A percentile compares a stretch with the other conserved stretches of the same genome.
Evolutionary conservation across 164 flowering plant genomes (phyloP).

Genomic region (Aristolochia contorta): DNA sequence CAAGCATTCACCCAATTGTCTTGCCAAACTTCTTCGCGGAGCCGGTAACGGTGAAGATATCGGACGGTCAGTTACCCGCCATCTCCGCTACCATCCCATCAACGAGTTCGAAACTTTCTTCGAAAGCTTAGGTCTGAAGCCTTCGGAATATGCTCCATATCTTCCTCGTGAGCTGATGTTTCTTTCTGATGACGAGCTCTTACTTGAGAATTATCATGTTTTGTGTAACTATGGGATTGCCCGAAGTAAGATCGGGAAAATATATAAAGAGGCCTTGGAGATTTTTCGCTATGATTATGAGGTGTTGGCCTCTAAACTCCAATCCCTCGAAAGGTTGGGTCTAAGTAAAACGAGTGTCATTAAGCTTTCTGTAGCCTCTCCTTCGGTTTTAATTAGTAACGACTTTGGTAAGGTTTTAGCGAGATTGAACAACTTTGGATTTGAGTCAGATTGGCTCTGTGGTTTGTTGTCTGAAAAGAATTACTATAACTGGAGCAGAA

Average conservation of each 20-base stretch:
- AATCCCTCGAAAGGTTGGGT: conserved; percentile 26
- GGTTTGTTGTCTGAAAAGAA: conserved; percentile 22
- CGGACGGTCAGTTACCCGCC: conserved; percentile 31
- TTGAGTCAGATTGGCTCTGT: conserved; percentile 34
- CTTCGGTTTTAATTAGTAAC: conserved; percentile 38
- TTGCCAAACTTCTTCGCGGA: conserved; percentile 29
- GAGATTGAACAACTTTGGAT: conserved; percentile 31
- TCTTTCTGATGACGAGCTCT: conserved; percentile 42
- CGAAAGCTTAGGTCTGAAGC: conserved; percentile 72
- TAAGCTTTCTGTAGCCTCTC: conserved; percentile 35
- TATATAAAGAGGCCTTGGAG: conserved; percentile 44
- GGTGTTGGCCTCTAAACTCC: conserved; percentile 20
- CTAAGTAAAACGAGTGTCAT: conserved; percentile 21
- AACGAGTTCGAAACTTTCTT: conserved; percentile 88
- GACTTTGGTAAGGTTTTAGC: conserved; percentile 33
- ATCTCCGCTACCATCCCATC: conserved; percentile 60
- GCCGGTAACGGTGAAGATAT: conserved; percentile 24
- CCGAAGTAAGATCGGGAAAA: conserved; percentile 48
- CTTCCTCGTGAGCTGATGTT: conserved; percentile 55
- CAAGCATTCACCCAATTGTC: conserved; percentile 51
- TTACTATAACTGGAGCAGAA: conserved; percentile 41
- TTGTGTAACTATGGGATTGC: conserved; percentile 58
- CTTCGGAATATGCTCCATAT: conserved; percentile 21
- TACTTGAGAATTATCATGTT: conserved; percentile 50
- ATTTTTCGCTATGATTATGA: conserved; percentile 42